Base-by-base conservation (phyloP, 495 filamentous ascomycete species). In the Tuber borchii region DNA sequence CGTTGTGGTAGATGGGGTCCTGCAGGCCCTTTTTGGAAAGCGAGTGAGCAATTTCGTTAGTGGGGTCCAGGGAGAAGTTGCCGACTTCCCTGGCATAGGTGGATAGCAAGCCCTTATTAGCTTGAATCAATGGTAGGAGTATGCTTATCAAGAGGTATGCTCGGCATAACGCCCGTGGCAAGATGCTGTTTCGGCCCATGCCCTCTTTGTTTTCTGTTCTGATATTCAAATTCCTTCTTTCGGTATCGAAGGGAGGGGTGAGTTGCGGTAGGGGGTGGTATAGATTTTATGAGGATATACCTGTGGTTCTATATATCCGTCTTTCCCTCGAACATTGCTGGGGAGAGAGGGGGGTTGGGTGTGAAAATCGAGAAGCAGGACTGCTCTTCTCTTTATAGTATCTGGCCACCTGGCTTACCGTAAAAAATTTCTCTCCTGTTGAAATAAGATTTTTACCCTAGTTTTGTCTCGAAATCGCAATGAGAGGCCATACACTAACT, bases 1-100 rank as follows among this genome's bases (percentile, higher is more conserved):
- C 75, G 16, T 80, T 42, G 37, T 80, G 78, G 22, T 70, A 46
- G 22, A 39, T 12, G 16, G 51, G 43, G 39, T 31, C 37, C 2
- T n/a, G n/a, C 16, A 10, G 22, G n/a, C 9, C n/a, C 56, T 12
- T 31, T 31, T 14, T 31, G 56, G 31, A 61, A 61, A 31, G 4
- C 10, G 31, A 16, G 56, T 1, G 12, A 3, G 8, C 12, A n/a
- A 16, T 26, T 31, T 61, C 12, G 56, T 16, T 61, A 10, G 56
- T 31, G 56, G 10, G 56, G 9, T 61, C 14, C n/a, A 61, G 14
- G n/a, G 56, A 14, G 56, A 7, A 14, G 56, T 5, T 31, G n/a
- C 14, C n/a, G n/a, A 26, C n/a, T 31, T n/a, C 4, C 31, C 31
- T 4, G 2, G 56, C 56, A 4, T 31, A 1, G 56, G 26, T 16